Conservation (phyloP, 2,329 filamentous ascomycete species). For the Aspergillus arachidicola region DNA sequence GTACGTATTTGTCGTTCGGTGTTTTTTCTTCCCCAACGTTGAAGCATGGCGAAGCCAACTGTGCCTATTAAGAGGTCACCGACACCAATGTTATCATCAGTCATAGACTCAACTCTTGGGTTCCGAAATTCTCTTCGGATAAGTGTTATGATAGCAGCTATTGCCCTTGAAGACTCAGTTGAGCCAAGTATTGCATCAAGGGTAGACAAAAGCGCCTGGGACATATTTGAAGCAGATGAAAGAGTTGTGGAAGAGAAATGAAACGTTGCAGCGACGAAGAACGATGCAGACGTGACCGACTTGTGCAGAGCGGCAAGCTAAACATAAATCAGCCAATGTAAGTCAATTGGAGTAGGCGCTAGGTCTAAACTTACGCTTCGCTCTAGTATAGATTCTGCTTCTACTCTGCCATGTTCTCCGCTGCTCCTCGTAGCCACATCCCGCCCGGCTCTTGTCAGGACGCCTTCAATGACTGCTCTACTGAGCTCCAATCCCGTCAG, state of each 20-base stretch:
- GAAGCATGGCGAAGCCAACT: conserved; percentile 49
- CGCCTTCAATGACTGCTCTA: conserved; percentile 47
- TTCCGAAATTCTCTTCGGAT: conserved; percentile 49
- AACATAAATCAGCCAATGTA: conserved; percentile 16
- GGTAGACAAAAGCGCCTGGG: conserved; percentile 48
- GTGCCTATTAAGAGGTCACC: conserved; percentile 48
- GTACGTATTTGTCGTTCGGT: conserved; percentile 45
- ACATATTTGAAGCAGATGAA: conserved; percentile 45
- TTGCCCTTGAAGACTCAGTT: conserved; percentile 52
- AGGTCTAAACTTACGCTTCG: conserved; percentile 42
- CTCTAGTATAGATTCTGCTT: conserved; percentile 50
- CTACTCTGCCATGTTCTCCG: conserved; percentile 47
- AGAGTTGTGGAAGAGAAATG: conserved; percentile 49
- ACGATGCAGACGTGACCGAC: conserved; percentile 50
- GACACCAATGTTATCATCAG: conserved; percentile 45
- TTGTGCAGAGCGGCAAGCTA: conserved; percentile 48
- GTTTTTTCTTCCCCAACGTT: conserved; percentile 49
- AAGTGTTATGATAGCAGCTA: conserved; percentile 51
- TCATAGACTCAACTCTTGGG: conserved; percentile 32
- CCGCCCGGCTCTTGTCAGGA: conserved; percentile 46
- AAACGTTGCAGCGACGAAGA: conserved; percentile 51
- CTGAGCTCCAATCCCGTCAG: conserved; percentile 49
- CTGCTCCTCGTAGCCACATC: conserved; percentile 50
- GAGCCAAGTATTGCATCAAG: conserved; percentile 51
- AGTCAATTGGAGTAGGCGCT: background rate